Base-by-base conservation (phyloP, 192 early-diverging fungal genomes). In the Mortierella antarctica region DNA sequence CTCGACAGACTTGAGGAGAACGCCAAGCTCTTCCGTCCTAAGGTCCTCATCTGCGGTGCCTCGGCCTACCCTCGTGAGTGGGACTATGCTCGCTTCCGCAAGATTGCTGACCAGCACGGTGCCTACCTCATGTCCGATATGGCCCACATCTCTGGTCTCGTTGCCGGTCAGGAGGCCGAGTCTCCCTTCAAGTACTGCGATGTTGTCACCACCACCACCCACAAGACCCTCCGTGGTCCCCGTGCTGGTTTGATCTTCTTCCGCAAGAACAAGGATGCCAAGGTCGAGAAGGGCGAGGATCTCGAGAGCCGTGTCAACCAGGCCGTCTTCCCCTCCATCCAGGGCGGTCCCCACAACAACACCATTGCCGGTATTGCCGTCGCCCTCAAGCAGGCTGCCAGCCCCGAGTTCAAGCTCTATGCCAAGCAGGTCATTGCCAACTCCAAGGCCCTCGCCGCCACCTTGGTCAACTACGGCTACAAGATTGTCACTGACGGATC, bases 271-370 rank as follows among this genome's bases (percentile, higher is more conserved):
- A 85, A 86, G 69, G 85, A 86, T 57, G 70, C 77, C 65, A 80
- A 80, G 65, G 77, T 80, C 23, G 91, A 90, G 71, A 90, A 89
- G 87, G 93, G 94, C 80, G 93, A 94, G 79, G 94, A 96, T 79
- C 91, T 99, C 40, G 98, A 99, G 90, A 86, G 85, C 70, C 94
- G 93, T 66, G 93, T 99, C 79, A 98, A 99, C 92, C 95, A 95
- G 89, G 96, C 98, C 9, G 98, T 99, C 55, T 99, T 99, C 93
- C 98, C 98, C 57, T 95, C 95, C 72, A 96, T 95, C 91, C 98
- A 99, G 90, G 98, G 98, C 82, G 98, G 98, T 55, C 98, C 98
- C 44, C 98, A 99, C 92, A 99, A 99, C 93, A 99, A 99, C 94
- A 98, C 97, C 65, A 99, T 99, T 88, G 97, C 97, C 40, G 98